Conservation (phyloP, 352 stramenopile genomes). For the Globisporangium iwayamae region DNA sequence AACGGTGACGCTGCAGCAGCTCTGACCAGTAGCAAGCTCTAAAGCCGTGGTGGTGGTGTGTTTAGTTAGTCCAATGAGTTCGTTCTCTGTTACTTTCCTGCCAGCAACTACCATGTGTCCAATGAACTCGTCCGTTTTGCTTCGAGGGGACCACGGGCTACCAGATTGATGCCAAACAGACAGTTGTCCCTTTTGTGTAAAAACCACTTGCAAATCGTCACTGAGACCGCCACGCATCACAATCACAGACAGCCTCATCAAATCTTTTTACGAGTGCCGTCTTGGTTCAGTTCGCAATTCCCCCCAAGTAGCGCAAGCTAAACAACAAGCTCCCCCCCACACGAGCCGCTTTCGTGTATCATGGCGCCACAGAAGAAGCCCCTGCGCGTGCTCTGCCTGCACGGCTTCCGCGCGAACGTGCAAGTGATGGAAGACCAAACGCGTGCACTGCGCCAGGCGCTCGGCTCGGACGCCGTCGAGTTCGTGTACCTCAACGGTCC, state of each 20-base stretch:
- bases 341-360: background rate
- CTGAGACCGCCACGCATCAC: no score
- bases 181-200: no score
- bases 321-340: no score
- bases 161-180: no score
- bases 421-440: constrained; percentile 1
- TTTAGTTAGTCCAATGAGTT: background rate
- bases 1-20: background rate
- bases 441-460: background rate
- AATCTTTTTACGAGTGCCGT: no score
- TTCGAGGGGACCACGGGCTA: no score
- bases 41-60: background rate
- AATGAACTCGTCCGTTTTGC: background rate
- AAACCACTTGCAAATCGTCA: no score
- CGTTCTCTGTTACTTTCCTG: background rate
- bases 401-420: constrained; percentile 43
- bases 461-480: background rate
- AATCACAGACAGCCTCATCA: no score
- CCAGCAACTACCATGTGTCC: background rate
- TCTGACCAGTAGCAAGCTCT: constrained; percentile 11
- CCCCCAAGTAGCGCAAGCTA: no score
- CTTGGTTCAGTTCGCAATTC: no score
- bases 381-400: constrained; percentile 58
- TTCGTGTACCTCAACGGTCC: constrained; percentile 23
- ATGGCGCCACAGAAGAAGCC: constrained; percentile 16